Conservation (phyloP, 2,329 filamentous ascomycete genomes). For the Metarhizium brunneum region DNA sequence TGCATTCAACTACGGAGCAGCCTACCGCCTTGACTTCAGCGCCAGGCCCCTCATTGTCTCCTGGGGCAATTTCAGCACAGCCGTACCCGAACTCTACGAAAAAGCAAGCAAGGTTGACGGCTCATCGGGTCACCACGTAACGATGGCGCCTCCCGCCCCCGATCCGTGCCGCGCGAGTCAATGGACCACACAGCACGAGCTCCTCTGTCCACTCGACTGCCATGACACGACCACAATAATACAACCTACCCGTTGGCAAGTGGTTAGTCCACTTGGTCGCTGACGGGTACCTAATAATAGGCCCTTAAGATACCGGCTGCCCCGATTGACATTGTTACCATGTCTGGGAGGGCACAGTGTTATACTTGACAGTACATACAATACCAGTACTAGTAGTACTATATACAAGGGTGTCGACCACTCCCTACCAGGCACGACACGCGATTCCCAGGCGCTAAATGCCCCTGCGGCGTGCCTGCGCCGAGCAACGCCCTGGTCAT, state of each 20-base stretch:
- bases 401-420: no score
- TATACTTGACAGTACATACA: no score
- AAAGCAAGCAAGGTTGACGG: not conserved
- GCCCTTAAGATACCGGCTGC: no score
- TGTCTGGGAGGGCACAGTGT: no score
- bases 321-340: no score
- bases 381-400: no score
- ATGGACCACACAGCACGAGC: not conserved
- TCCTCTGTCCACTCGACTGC: not conserved
- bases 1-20: not conserved
- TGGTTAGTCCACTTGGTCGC: no score
- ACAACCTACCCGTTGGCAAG: not conserved
- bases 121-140: not conserved
- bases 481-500: no score
- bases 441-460: no score
- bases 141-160: constrained; percentile 6
- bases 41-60: not conserved
- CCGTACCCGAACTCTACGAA: not conserved
- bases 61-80: constrained; percentile 6
- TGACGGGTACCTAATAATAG: no score
- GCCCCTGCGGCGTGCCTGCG: no score
- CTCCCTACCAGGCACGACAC: no score
- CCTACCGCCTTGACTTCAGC: not conserved
- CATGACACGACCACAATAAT: not conserved
- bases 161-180: constrained; percentile 8